Base-by-base conservation (phyloP, 371 early-diverging fungal species). In the Entomophthora muscae region DNA sequence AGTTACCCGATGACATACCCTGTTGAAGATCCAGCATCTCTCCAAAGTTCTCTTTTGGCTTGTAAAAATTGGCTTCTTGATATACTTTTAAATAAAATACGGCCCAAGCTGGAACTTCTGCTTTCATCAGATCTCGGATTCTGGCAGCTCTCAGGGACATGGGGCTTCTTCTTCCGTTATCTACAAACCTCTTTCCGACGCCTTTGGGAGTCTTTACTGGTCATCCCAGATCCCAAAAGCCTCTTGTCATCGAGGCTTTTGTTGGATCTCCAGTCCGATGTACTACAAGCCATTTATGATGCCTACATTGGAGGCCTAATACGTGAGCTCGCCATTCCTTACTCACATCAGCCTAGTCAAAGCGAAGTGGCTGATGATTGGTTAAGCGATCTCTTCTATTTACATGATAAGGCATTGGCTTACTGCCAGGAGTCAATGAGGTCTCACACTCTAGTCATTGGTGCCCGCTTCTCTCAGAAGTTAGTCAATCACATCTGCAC, bases 281-380 rank as follows among this genome's bases (percentile, higher is more conserved):
- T 55, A 13, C 24, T 55, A 22, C 24, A 22, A 26, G 22, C 56
- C 22, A 55, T 55, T 55, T 55, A 55, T 26, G 28, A 22, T 0
- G 28, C 22, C 12, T 55, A 55, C 28, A 26, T 55, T 55, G 28
- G 24, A 3, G 28, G 24, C 10, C n/a, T 55, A 55, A 55, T 55
- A 22, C 22, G 12, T 55, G 26, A 26, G 22, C 12, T 55, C 28
- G 28, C 3, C 56, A 55, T 55, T 13, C 56, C 56, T 22, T 55
- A 55, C 56, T 55, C 56, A 7, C 56, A 55, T 26, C 56, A 55
- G 28, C 56, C 56, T 55, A 55, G 56, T 26, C 56, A 55, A 55
- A n/a, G 12, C 22, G 56, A 55, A 55, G 56, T 55, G 17, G 28
- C 28, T 55, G 22, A 13, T 12, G 56, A 55, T 7, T 55, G 56